Evolutionary conservation across 1,284 basidiomycete species (phyloP), one percentile per base, ranked within the genome.

Genomic region (Fereydounia khargensis): DNA sequence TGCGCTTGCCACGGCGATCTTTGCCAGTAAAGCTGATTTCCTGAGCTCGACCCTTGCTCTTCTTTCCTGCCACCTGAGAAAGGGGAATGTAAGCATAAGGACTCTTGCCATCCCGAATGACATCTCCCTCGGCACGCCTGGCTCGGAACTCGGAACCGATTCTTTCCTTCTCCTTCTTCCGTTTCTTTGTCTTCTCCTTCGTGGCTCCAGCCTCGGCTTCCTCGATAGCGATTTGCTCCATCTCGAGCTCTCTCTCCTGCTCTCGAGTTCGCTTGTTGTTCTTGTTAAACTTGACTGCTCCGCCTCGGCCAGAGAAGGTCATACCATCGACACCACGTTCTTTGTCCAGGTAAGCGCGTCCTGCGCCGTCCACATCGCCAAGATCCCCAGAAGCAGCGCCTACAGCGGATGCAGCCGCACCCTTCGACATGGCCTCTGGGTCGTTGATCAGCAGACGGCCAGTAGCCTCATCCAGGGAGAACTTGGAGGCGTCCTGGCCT

Each of bases 211-310:
- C 41, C 34, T 48, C 49, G 11, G 53, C 62, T 3, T 68, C 67
- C 25, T 72, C 72, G 18, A 42, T 25, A 3, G 49, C 59, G 21
- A 60, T 55, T 45, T 65, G 55, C 35, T 62, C 65, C 17, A 52
- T 24, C 32, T 70, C 68, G 46, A 69, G 41, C 57, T 69, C 64
- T 38, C 54, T 60, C 33, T 74, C 72, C 17, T 59, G 54, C 32
- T 62, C 68, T 23, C 71, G 62, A 19, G 66, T 60, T 9, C 71
- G 63, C 45, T 75, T 75, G 57, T 69, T 75, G 68, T 96, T 89
- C 79, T 97, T 97, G 80, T 96, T 90, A 79, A 97, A 95, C 78
- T 91, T 94, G 73, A 97, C 79, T 27, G 83, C 84, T 16, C 95
- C 95, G 51, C 85, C 85, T 1, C 85, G 81, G n/a, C n/a, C n/a